phyloP scores from a whole-genome alignment of 1,139 yeast species.

The Yamadazyma oceani region DNA sequence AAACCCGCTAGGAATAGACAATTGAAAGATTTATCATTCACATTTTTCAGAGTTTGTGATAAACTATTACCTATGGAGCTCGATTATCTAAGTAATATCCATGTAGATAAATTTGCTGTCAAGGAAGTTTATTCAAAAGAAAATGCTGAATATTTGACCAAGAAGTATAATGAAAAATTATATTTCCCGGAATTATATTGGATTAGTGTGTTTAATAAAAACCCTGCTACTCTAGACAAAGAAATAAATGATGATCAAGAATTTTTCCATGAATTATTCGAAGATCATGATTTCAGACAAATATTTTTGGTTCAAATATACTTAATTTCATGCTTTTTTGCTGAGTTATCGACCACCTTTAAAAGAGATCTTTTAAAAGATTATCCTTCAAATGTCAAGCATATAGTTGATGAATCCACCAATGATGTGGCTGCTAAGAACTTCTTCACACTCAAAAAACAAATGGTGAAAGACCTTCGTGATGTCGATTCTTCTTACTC shows the following conservation, averaged over 20 bases:
- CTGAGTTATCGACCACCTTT: constrained; percentile 26
- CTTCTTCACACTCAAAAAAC: constrained; percentile 28
- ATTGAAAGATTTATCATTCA: constrained; percentile 24
- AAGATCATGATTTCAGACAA: constrained; percentile 28
- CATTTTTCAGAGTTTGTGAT: constrained; percentile 26
- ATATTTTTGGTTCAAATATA: constrained; percentile 34
- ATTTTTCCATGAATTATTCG: constrained; percentile 26
- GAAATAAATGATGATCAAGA: constrained; percentile 27
- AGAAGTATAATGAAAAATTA: constrained; percentile 22
- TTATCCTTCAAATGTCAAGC: constrained; percentile 32
- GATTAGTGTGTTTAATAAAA: constrained; percentile 27
- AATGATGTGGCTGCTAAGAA: constrained; percentile 26
- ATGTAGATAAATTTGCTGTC: constrained; percentile 9
- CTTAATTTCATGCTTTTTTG: constrained; percentile 29
- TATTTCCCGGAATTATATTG: constrained; percentile 43
- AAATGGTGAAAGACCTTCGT: constrained; percentile 23
- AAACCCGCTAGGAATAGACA: constrained; percentile 23
- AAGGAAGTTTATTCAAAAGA: constrained; percentile 16
- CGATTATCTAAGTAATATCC: constrained; percentile 9
- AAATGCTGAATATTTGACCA: constrained; percentile 19
- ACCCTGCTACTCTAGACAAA: constrained; percentile 19
- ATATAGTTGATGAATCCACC: constrained; percentile 34
- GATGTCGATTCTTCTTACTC: constrained; percentile 27
- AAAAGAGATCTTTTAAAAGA: constrained; percentile 26
- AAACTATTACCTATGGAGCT: constrained; percentile 34